These are phyloP conservation scores for Metarhizium anisopliae DNA, from an alignment of 2,329 filamentous ascomycete genomes.

Conservation along the genomic window DNA sequence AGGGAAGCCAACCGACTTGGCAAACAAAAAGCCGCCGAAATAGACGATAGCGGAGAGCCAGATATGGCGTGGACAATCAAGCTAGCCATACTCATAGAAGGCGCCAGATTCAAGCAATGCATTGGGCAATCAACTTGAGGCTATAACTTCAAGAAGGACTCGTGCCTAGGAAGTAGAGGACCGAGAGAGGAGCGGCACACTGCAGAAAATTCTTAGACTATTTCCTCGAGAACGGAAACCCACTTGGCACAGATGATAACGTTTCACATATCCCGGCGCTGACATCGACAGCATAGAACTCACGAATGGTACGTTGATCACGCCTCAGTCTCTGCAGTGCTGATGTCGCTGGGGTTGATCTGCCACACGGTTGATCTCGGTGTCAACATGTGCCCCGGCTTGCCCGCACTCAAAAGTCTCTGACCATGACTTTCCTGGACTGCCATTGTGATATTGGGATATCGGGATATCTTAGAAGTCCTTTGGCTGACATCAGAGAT, in stretches of 20 bases:
- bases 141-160: neutral
- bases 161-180: neutral
- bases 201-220: neutral
- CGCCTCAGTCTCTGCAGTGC: too few species aligned
- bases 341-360: too few species aligned
- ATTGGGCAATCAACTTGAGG: neutral
- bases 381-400: too few species aligned
- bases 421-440: too few species aligned
- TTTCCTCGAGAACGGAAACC: neutral
- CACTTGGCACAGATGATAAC: neutral
- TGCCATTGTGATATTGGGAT: too few species aligned
- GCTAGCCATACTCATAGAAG: neutral
- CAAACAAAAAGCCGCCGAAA: conserved; percentile 17
- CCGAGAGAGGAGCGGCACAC: neutral
- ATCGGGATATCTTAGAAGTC: too few species aligned
- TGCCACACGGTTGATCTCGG: too few species aligned
- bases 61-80: neutral
- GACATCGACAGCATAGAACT: too few species aligned
- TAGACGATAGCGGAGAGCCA: conserved; percentile 8
- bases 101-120: neutral
- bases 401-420: too few species aligned
- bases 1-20: conserved; percentile 33
- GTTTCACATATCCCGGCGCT: too few species aligned
- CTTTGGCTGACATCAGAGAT: too few species aligned
- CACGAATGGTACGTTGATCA: neutral